phyloP scores from a whole-genome alignment of 2,329 filamentous ascomycete genomes.

The Atkinsonella hypoxylon region DNA sequence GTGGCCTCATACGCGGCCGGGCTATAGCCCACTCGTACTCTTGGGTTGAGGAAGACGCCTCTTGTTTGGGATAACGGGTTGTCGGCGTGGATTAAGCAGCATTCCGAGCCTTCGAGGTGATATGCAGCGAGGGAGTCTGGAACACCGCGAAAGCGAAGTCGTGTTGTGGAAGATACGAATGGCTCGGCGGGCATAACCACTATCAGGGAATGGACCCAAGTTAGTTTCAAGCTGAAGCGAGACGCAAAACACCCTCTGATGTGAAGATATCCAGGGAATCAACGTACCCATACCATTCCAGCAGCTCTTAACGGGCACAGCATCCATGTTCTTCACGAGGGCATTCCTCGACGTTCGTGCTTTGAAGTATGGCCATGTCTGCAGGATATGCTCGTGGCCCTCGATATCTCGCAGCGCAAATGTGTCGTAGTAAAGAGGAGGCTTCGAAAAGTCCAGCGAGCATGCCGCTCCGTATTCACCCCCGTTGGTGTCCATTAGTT shows the following conservation, averaged over 20 bases:
- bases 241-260: neutral
- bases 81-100: slow-evolving; percentile 65
- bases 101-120: slow-evolving; percentile 68
- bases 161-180: slow-evolving; percentile 32
- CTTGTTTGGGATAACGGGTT: slow-evolving; percentile 41
- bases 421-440: slow-evolving; percentile 47
- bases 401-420: slow-evolving; percentile 46
- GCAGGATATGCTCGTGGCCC: slow-evolving; percentile 38
- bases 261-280: neutral
- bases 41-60: slow-evolving; percentile 58
- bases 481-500: slow-evolving; percentile 42
- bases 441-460: slow-evolving; percentile 45
- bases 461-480: slow-evolving; percentile 51
- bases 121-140: slow-evolving; percentile 46
- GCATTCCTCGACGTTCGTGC: slow-evolving; percentile 38
- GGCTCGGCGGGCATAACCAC: slow-evolving; percentile 41
- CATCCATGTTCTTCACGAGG: slow-evolving; percentile 33
- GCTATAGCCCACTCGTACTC: slow-evolving; percentile 56
- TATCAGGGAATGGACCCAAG: slow-evolving; percentile 5
- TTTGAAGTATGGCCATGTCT: slow-evolving; percentile 48
- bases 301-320: slow-evolving; percentile 33
- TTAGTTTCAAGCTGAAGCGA: neutral
- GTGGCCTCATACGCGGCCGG: slow-evolving; percentile 37
- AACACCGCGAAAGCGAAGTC: slow-evolving; percentile 51
- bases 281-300: slow-evolving; percentile 32